Evolutionary conservation across 2,329 filamentous ascomycete species (phyloP).

Genomic region (Colletotrichum sojae): DNA sequence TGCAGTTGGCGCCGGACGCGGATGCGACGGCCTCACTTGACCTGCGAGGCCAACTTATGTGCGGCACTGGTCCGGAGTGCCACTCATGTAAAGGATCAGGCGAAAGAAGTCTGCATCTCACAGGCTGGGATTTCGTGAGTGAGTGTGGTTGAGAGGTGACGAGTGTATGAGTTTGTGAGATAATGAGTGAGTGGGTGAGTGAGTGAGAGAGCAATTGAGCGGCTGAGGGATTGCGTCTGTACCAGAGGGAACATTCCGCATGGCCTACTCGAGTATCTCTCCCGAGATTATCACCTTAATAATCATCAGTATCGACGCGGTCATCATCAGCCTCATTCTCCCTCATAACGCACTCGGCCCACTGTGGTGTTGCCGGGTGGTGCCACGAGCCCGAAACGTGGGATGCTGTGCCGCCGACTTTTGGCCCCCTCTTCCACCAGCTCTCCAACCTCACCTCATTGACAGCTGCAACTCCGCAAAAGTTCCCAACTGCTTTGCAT

Average conservation of each 20-base stretch:
- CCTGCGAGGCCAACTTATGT: constrained; percentile 25
- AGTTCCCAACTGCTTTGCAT: background rate
- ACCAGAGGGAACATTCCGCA: no score
- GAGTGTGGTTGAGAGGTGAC: no score
- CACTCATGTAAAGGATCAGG: background rate
- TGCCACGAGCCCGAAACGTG: constrained; percentile 2
- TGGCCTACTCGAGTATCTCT: no score
- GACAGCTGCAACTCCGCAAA: background rate
- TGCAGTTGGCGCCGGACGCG: constrained; percentile 1
- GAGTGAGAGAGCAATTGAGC: background rate
- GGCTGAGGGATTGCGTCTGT: background rate
- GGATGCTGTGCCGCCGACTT: background rate
- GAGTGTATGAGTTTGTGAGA: no score
- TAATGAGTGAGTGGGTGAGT: no score
- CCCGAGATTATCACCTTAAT: background rate
- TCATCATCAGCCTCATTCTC: background rate
- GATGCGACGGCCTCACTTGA: constrained; percentile 14
- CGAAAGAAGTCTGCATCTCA: background rate
- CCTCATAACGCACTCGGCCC: background rate
- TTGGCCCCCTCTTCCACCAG: background rate
- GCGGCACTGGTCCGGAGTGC: constrained; percentile 14
- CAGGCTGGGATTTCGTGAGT: no score
- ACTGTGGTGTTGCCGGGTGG: background rate
- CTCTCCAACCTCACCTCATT: background rate
- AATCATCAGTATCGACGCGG: background rate